Percentiles rank a stretch among this genome's conserved stretches.
phyloP scores from a whole-genome alignment of 1,284 basidiomycete species.

The Mycosarcoma maydis region DNA sequence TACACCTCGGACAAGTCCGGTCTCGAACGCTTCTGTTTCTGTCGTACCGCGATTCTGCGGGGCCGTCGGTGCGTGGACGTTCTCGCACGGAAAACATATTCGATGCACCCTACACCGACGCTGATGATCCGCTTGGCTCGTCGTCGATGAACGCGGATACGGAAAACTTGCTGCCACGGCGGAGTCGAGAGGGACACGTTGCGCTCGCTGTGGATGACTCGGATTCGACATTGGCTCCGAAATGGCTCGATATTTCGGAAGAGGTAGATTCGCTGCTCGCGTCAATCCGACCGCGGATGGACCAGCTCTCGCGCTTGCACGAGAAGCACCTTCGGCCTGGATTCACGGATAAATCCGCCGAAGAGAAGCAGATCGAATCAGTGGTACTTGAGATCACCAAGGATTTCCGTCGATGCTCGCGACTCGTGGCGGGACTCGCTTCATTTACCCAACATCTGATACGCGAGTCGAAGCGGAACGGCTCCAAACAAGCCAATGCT shows the following conservation, averaged over 20 bases:
- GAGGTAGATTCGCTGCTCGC: slow-evolving; percentile 53
- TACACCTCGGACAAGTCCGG: slow-evolving; percentile 72
- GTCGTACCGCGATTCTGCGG: slow-evolving; percentile 85
- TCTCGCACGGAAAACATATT: slow-evolving; percentile 12
- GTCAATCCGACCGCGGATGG: slow-evolving; percentile 52
- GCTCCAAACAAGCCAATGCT: slow-evolving; percentile 15
- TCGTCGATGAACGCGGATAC: slow-evolving; percentile 12
- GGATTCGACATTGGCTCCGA: slow-evolving; percentile 57
- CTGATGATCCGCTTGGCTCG: slow-evolving; percentile 31
- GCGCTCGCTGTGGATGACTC: slow-evolving; percentile 4
- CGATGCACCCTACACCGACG: slow-evolving; percentile 56
- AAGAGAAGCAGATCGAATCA: slow-evolving; percentile 91
- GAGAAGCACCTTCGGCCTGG: slow-evolving; percentile 94
- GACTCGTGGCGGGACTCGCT: slow-evolving; percentile 52
- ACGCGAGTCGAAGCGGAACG: slow-evolving; percentile 66
- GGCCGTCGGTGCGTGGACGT: slow-evolving; percentile 16
- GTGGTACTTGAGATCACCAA: slow-evolving; percentile 85
- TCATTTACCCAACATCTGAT: slow-evolving; percentile 70
- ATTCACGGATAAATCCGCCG: slow-evolving; percentile 89
- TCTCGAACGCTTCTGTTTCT: slow-evolving; percentile 93
- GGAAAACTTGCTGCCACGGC: slow-evolving; percentile 16
- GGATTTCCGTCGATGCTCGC: slow-evolving; percentile 56
- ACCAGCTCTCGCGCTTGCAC: slow-evolving; percentile 88
- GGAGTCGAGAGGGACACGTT: slow-evolving; percentile 25
- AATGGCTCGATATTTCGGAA: slow-evolving; percentile 64